Base-by-base conservation (phyloP, 2,329 filamentous ascomycete genomes). In the Pseudogymnoascus sp. region DNA sequence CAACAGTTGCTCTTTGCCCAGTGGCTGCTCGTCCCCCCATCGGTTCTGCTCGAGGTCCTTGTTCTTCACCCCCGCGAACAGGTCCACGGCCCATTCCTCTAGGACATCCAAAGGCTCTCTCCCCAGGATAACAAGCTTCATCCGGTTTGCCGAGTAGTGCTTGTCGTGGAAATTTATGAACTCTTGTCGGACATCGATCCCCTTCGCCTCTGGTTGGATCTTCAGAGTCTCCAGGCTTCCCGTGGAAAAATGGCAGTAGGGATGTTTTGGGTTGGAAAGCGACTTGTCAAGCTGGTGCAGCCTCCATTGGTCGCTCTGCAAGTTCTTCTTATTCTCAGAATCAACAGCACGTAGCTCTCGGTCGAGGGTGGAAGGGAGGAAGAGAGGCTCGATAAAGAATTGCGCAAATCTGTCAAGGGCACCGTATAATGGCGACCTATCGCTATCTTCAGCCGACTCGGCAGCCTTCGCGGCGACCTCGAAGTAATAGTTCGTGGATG, bases 401-500 rank as follows among this genome's bases (percentile, higher is more conserved):
- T 90, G 87, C 8, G 87, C 85, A 70, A 90, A 90, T 57, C 87
- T 80, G 71, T 90, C 87, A 36, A 90, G 76, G 2, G 86, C 87
- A 25, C 87, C 87, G 72, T 88, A 87, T 3, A 90, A 75, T 15
- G 87, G 85, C n/a, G 84, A 83, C 6, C 66, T 67, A 3, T 68
- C 68, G 65, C 81, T 75, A 33, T 82, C 78, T 59, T 80, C 75
- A 37, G 81, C 78, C 63, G 73, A 70, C 39, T 89, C 89, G 28
- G 91, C 90, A 11, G 88, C 83, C 59, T 90, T 90, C 33, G 91
- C 91, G 18, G 90, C 90, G 62, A 97, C 86, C 71, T 99, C 94
- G 72, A 99, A 99, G 76, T 90, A 97, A 77, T 96, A 99, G 76
- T 97, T 97, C 65, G 94, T 99, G 59, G 93, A 95, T 1, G 91